Evolutionary conservation across 441 rosid genomes (phyloP).

Genomic region (Populus hybrid): DNA sequence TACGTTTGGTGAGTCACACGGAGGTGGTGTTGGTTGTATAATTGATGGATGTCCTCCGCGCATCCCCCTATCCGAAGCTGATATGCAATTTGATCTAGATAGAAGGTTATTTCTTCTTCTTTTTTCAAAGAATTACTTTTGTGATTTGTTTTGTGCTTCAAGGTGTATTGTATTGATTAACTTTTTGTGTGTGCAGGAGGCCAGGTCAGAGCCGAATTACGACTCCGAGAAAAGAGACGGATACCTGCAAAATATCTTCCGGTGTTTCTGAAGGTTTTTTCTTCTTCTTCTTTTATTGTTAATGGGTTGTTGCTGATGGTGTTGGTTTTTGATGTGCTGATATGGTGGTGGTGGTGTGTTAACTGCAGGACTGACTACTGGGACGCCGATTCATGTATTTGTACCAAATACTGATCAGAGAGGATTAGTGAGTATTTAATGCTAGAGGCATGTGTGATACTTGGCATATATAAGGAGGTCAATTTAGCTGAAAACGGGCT

Average conservation of each 20-base stretch:
- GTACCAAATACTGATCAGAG: conserved; percentile 99
- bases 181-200: conserved; percentile 50
- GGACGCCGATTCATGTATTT: conserved; percentile 85
- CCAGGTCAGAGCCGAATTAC: conserved; percentile 99
- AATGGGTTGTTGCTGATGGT: too few relatives aligned
- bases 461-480: neutral
- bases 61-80: conserved; percentile 75
- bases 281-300: too few relatives aligned
- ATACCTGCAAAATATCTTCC: conserved; percentile 79
- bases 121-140: neutral
- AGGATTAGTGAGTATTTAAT: conserved; percentile 67
- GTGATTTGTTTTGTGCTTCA: neutral
- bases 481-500: neutral
- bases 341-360: neutral
- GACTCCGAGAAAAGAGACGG: conserved; percentile 98
- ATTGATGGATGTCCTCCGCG: conserved; percentile 97
- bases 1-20: conserved; percentile 97
- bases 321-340: too few relatives aligned
- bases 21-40: conserved; percentile 95
- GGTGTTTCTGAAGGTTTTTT: conserved; percentile 80
- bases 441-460: neutral
- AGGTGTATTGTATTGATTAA: neutral
- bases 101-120: conserved; percentile 52
- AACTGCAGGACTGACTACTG: conserved; percentile 83
- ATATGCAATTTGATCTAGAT: conserved; percentile 89